A percentile compares a stretch with the other conserved stretches of the same genome.
phyloP scores from a whole-genome alignment of 208 protist species.

The Trypanosoma caninum region DNA sequence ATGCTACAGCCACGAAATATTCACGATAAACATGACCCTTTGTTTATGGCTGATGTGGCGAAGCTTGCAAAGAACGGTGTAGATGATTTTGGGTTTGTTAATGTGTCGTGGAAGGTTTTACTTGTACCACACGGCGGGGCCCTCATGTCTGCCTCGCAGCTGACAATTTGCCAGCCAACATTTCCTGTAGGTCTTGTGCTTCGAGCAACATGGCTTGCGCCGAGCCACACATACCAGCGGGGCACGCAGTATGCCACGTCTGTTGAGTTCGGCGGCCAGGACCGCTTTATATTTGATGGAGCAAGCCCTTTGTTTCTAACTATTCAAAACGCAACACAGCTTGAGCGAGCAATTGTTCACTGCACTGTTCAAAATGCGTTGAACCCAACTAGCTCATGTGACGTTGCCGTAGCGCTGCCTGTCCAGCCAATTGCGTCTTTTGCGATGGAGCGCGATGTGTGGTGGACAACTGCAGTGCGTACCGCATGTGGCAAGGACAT shows the following conservation, averaged over 20 bases:
- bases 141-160: conserved; percentile 24
- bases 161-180: conserved; percentile 6
- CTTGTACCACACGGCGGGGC: conserved; percentile 69
- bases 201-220: conserved; percentile 63
- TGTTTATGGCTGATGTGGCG: conserved; percentile 53
- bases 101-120: conserved; percentile 61
- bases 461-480: conserved; percentile 66
- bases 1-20: conserved; percentile 78
- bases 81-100: conserved; percentile 84
- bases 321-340: conserved; percentile 35
- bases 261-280: conserved; percentile 67
- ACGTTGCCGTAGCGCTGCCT: conserved; percentile 56
- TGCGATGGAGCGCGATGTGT: conserved; percentile 70
- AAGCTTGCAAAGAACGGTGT: conserved; percentile 40
- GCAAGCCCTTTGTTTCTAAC: conserved; percentile 48
- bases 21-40: conserved; percentile 48
- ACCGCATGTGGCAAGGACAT: conserved; percentile 49
- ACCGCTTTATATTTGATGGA: conserved; percentile 44
- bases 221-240: conserved; percentile 34
- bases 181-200: conserved; percentile 76
- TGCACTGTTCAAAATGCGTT: conserved; percentile 63
- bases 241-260: conserved; percentile 59
- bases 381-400: conserved; percentile 35
- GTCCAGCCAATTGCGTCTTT: conserved; percentile 46
- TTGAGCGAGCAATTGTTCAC: conserved; percentile 44